Evolutionary conservation across 495 filamentous ascomycete genomes (phyloP).

Genomic region (Podospora bellae-mahoneyi): DNA sequence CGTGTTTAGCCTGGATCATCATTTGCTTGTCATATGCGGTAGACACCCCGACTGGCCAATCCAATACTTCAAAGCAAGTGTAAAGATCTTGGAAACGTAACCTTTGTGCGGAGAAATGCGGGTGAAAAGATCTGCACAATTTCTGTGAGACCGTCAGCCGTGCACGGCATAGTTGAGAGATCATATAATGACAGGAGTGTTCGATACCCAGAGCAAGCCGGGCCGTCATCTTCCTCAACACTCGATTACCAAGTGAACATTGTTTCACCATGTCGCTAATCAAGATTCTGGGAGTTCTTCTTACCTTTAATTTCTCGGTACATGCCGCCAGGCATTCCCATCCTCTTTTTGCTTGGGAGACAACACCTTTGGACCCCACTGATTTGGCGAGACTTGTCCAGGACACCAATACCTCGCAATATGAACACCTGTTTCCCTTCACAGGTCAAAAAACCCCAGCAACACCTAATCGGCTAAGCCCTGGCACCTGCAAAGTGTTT

Average conservation of each 20-base stretch:
- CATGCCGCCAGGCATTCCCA: not conserved
- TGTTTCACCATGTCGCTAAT: not conserved
- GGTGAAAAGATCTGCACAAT: not conserved
- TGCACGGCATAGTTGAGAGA: not conserved
- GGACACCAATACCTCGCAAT: not conserved
- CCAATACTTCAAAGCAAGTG: not conserved
- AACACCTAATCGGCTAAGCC: not conserved
- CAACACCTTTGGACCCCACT: not conserved
- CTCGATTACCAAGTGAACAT: not conserved
- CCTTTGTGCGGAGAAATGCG: not conserved
- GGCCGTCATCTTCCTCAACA: too few relatives aligned
- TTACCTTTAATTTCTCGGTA: not conserved
- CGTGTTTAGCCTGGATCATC: not conserved
- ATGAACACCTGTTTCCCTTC: not conserved
- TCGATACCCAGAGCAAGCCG: too few relatives aligned
- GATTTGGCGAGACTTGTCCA: not conserved
- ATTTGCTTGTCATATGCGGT: not conserved
- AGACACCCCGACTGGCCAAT: not conserved
- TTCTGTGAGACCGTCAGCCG: not conserved
- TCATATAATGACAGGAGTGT: too few relatives aligned
- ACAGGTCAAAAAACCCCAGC: not conserved
- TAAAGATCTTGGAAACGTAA: not conserved
- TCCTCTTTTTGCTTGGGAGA: not conserved
- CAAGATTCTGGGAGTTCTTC: not conserved
- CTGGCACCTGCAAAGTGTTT: constrained; percentile 45